phyloP scores from a whole-genome alignment of 371 early-diverging fungal genomes.

The Mortierella sp. region DNA sequence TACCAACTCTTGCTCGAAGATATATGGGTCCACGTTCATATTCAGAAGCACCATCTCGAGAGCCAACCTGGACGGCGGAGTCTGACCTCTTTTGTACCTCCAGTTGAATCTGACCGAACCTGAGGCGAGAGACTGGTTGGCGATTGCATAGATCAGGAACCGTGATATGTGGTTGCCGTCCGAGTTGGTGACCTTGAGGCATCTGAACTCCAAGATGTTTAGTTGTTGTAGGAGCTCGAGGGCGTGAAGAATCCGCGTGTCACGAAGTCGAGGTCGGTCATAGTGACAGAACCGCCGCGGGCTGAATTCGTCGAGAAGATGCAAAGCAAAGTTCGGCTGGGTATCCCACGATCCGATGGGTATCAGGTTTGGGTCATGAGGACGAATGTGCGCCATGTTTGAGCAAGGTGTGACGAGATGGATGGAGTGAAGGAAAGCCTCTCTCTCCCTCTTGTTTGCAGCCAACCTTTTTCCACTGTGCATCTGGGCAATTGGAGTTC shows the following conservation, averaged over 20 bases:
- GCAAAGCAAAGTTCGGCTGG: background rate
- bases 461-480: too few relatives aligned
- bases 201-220: slow-evolving; percentile 5
- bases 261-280: background rate
- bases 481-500: too few relatives aligned
- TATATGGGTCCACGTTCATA: slow-evolving; percentile 31
- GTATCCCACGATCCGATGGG: slow-evolving; percentile 43
- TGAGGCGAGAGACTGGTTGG: background rate
- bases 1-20: slow-evolving; percentile 1
- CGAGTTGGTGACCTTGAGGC: background rate
- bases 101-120: background rate
- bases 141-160: slow-evolving; percentile 23
- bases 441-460: too few relatives aligned
- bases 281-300: background rate
- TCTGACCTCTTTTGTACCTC: background rate
- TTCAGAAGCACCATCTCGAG: slow-evolving; percentile 24
- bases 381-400: too few relatives aligned
- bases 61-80: slow-evolving; percentile 5
- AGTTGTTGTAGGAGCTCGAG: slow-evolving; percentile 1
- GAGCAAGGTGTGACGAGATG: too few relatives aligned
- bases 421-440: too few relatives aligned
- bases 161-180: background rate
- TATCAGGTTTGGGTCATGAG: too few relatives aligned
- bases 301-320: background rate
- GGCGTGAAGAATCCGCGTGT: slow-evolving; percentile 11